These are phyloP conservation scores for Teratosphaeria destructans DNA, from an alignment of 2,329 filamentous ascomycete species.

Conservation along the genomic window DNA sequence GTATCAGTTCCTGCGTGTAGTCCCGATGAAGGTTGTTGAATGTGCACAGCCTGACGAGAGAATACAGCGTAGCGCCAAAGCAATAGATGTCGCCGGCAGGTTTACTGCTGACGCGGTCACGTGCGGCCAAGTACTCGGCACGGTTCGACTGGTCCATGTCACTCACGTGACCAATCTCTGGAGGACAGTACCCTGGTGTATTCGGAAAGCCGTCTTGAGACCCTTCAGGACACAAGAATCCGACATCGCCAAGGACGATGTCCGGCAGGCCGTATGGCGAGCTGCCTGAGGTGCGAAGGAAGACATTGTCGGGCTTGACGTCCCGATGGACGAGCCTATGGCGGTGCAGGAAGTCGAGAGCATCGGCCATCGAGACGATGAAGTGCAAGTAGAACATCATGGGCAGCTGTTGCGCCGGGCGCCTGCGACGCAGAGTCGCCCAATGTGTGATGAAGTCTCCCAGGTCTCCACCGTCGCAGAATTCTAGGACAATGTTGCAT, in stretches of 20 bases:
- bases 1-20: not conserved
- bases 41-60: conserved; percentile 6
- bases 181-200: conserved; percentile 7
- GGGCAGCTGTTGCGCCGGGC: not conserved
- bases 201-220: conserved; percentile 5
- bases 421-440: not conserved
- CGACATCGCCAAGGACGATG: conserved; percentile 18
- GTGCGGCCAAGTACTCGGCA: not conserved
- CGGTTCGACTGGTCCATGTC: conserved; percentile 5
- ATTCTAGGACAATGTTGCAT: not conserved
- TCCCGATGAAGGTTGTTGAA: conserved; percentile 1
- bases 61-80: conserved; percentile 15
- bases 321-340: conserved; percentile 14
- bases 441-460: not conserved
- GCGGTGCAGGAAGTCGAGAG: conserved; percentile 18
- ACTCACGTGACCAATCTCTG: not conserved
- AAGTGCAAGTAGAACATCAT: conserved; percentile 14
- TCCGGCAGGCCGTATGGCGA: conserved; percentile 9
- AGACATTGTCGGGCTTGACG: conserved; percentile 16
- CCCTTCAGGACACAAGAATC: conserved; percentile 2
- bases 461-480: not conserved
- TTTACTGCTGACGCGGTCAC: conserved; percentile 5
- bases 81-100: conserved; percentile 15
- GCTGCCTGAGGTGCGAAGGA: conserved; percentile 9
- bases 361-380: conserved; percentile 15